phyloP scores from a whole-genome alignment of 2,329 filamentous ascomycete genomes.

The Aureobasidium vineae region DNA sequence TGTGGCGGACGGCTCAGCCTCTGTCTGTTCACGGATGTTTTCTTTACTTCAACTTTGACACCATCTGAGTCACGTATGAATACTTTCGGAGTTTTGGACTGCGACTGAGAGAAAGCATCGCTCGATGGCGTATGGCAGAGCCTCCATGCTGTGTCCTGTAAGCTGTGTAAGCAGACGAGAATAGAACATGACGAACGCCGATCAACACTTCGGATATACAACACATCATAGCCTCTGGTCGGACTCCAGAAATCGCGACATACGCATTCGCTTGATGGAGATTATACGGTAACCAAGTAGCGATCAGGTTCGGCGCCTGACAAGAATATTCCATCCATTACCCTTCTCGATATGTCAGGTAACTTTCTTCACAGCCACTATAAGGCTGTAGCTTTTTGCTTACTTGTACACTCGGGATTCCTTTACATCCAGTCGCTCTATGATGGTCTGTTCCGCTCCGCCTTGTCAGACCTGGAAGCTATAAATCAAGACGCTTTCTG shows the following conservation, averaged over 20 bases:
- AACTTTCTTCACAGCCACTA: background rate
- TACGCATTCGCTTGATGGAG: too few species aligned
- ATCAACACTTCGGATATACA: background rate
- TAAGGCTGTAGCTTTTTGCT: background rate
- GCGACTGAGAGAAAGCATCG: background rate
- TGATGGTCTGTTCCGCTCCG: background rate
- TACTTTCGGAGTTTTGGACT: background rate
- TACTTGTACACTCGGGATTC: background rate
- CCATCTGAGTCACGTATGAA: background rate
- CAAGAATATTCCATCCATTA: too few species aligned
- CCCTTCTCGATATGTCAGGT: too few species aligned
- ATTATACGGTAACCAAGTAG: too few species aligned
- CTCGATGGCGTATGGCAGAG: background rate
- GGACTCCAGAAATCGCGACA: background rate
- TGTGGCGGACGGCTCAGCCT: background rate
- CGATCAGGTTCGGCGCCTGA: too few species aligned
- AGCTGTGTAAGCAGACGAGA: slow-evolving; percentile 16
- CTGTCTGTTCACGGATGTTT: background rate
- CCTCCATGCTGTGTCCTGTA: background rate
- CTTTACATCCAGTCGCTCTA: background rate
- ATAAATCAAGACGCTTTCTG: slow-evolving; percentile 1
- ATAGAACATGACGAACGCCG: background rate
- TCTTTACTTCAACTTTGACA: background rate
- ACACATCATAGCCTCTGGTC: background rate
- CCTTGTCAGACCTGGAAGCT: background rate